Conservation (phyloP, 2,329 filamentous ascomycete species). For the Teratosphaeriaceae sp. region DNA sequence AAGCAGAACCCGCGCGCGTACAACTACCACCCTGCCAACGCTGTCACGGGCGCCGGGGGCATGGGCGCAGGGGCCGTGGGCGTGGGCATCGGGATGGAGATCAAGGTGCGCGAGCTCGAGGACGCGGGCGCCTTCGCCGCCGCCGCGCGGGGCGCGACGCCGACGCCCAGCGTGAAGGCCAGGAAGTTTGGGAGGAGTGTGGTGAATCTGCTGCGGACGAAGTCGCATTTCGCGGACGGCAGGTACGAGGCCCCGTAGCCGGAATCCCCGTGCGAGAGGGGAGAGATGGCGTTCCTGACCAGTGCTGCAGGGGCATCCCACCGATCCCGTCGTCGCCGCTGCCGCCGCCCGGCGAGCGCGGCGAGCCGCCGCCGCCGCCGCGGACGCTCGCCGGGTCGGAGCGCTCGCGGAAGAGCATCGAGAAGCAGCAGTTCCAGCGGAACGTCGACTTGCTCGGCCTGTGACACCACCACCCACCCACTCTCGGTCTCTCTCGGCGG, state of each 20-base stretch:
- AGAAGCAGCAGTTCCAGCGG: constrained; percentile 9
- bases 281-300: no score
- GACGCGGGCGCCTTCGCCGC: constrained; percentile 18
- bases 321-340: constrained; percentile 1
- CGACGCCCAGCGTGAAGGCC: constrained; percentile 27
- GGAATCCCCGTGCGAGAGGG: no score
- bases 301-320: no score
- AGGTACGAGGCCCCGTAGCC: no score
- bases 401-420: constrained; percentile 8
- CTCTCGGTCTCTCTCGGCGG: not conserved
- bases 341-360: not conserved
- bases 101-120: constrained; percentile 26
- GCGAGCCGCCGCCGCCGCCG: no score
- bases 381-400: not conserved
- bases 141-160: no score
- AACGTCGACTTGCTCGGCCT: constrained; percentile 9
- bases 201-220: constrained; percentile 27
- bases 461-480: no score
- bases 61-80: no score
- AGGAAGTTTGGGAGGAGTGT: constrained; percentile 28
- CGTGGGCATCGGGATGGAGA: constrained; percentile 20
- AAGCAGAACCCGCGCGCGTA: constrained; percentile 14
- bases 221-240: constrained; percentile 15
- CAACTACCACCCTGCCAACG: no score
- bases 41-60: no score